A percentile compares a stretch with the other conserved stretches of the same genome.
phyloP scores from a whole-genome alignment of 495 filamentous ascomycete genomes.

The Stereocaulon alpinum region DNA sequence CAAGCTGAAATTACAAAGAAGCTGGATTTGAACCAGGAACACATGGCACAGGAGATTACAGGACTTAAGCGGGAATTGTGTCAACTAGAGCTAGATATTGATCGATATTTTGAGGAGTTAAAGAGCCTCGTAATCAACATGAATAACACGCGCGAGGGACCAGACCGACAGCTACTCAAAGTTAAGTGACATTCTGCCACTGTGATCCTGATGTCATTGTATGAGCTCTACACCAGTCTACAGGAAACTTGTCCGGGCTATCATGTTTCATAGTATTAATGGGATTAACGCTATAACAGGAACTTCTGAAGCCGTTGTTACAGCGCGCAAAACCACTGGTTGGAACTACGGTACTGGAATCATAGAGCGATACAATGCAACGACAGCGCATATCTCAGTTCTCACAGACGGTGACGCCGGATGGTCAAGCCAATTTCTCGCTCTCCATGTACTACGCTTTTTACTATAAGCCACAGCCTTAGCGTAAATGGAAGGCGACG shows the following conservation, averaged over 20 bases:
- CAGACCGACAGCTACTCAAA: neutral
- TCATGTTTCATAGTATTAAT: too few species aligned
- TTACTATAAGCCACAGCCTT: slow-evolving; percentile 1
- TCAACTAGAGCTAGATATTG: neutral
- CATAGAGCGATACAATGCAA: too few species aligned
- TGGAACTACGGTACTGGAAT: neutral
- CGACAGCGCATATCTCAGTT: too few species aligned
- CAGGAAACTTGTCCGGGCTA: neutral
- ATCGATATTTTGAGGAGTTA: neutral
- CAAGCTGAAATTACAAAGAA: neutral
- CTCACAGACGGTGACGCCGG: neutral
- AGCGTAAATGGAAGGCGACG: too few species aligned
- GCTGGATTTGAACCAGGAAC: neutral
- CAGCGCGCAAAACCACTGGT: neutral
- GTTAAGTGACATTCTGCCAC: neutral
- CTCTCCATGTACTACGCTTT: slow-evolving; percentile 3
- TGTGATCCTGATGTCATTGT: neutral
- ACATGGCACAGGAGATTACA: neutral
- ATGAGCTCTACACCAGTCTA: neutral
- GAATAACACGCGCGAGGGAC: neutral
- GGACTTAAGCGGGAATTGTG: neutral
- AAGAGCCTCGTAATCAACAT: neutral
- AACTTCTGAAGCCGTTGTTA: neutral
- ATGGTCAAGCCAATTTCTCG: neutral
- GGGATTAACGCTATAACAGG: neutral